Evolutionary conservation across 768 basidiomycete genomes (phyloP).

Genomic region (Amanita inopinata): DNA sequence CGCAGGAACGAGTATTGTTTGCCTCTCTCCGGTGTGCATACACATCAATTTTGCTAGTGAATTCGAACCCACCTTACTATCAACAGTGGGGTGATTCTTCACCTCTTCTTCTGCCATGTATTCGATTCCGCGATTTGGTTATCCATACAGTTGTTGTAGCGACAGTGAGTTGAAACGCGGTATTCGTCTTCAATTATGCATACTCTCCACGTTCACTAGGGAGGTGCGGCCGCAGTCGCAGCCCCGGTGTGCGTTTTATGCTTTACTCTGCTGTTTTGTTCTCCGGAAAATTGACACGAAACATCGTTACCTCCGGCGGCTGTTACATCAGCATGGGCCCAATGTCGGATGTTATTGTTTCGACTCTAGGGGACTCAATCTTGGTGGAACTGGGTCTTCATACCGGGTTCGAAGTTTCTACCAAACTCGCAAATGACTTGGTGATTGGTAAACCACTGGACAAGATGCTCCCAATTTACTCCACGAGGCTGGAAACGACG

Average conservation of each 20-base stretch:
- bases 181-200: too few relatives aligned
- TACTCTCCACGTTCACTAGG: too few relatives aligned
- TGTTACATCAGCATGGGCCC: conserved; percentile 36
- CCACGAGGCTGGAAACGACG: conserved; percentile 44
- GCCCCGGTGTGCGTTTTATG: conserved; percentile 26
- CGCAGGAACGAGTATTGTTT: conserved; percentile 47
- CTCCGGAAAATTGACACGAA: conserved; percentile 2
- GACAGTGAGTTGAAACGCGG: too few relatives aligned
- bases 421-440: conserved; percentile 43
- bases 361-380: conserved; percentile 45
- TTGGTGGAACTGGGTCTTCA: conserved; percentile 48
- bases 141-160: conserved; percentile 53
- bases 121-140: conserved; percentile 52
- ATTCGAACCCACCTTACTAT: background rate
- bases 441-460: conserved; percentile 40
- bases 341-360: conserved; percentile 40
- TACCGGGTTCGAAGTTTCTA: conserved; percentile 41
- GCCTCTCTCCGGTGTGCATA: conserved; percentile 51
- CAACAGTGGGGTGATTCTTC: conserved; percentile 55
- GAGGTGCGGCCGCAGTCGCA: conserved; percentile 32
- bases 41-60: background rate
- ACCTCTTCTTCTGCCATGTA: conserved; percentile 51
- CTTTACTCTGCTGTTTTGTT: conserved; percentile 1
- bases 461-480: conserved; percentile 40
- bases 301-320: background rate